Conservation (phyloP, 345 rosid species). For the Sonneratia caseolaris region DNA sequence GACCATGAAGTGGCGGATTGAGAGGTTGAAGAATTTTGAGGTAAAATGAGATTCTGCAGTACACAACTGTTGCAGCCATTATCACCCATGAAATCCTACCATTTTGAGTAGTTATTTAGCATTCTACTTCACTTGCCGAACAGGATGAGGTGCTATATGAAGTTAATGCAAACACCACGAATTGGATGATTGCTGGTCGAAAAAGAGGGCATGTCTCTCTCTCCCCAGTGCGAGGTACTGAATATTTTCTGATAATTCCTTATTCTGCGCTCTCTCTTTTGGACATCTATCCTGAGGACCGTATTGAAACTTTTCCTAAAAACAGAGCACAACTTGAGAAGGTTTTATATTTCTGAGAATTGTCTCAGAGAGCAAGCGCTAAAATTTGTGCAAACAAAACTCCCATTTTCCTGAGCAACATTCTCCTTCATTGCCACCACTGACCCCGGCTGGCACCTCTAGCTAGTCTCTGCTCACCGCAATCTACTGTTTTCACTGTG, state of each 20-base stretch:
- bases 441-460: no score
- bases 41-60: conserved; percentile 22
- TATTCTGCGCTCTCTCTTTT: background rate
- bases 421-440: background rate
- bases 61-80: conserved; percentile 20
- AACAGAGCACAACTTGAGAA: background rate
- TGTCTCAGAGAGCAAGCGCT: no score
- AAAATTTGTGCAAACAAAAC: no score
- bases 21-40: conserved; percentile 62
- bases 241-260: conserved; percentile 6
- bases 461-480: no score
- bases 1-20: conserved; percentile 81
- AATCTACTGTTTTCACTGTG: no score
- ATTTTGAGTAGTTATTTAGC: background rate
- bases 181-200: conserved; percentile 98
- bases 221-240: conserved; percentile 54
- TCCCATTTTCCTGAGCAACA: no score
- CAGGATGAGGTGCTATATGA: conserved; percentile 84
- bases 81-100: background rate
- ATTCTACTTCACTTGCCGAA: background rate
- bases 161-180: conserved; percentile 60
- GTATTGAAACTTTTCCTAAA: background rate
- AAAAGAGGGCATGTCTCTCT: conserved; percentile 80
- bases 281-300: background rate
- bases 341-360: no score